These are phyloP conservation scores for Diaporthe ilicicola DNA, from an alignment of 2,329 filamentous ascomycete species.

Conservation along the genomic window DNA sequence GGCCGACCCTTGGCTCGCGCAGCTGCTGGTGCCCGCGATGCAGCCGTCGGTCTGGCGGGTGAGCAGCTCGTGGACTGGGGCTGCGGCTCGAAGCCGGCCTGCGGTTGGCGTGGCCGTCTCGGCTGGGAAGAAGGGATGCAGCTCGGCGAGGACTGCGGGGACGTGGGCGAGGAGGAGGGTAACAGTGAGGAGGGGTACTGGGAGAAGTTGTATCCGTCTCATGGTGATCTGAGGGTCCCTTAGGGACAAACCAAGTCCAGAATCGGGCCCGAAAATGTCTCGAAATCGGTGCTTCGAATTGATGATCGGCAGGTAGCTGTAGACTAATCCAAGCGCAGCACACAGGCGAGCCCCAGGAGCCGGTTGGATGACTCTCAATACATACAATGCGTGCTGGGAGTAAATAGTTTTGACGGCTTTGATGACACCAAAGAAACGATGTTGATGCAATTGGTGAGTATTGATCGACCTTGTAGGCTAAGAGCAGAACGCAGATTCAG, in stretches of 20 bases:
- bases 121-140: constrained; percentile 41
- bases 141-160: constrained; percentile 35
- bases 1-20: constrained; percentile 54
- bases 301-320: not conserved
- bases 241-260: not conserved
- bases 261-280: constrained; percentile 3
- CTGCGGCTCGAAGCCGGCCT: constrained; percentile 33
- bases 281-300: not conserved
- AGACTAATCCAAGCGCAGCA: not conserved
- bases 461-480: not conserved
- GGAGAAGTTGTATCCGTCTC: constrained; percentile 24
- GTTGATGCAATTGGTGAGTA: not conserved
- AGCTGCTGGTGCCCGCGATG: constrained; percentile 59
- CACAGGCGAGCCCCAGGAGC: not conserved
- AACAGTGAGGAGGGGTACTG: constrained; percentile 12
- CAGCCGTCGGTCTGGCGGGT: constrained; percentile 46
- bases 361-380: not conserved
- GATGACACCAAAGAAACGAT: not conserved
- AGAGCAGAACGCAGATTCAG: not conserved
- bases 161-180: constrained; percentile 29
- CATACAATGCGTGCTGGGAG: not conserved
- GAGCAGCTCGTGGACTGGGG: constrained; percentile 33
- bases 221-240: constrained; percentile 22
- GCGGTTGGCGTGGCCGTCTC: constrained; percentile 37
- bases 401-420: not conserved